phyloP scores from a whole-genome alignment of 495 filamentous ascomycete species.

The Penicillium pulvis region DNA sequence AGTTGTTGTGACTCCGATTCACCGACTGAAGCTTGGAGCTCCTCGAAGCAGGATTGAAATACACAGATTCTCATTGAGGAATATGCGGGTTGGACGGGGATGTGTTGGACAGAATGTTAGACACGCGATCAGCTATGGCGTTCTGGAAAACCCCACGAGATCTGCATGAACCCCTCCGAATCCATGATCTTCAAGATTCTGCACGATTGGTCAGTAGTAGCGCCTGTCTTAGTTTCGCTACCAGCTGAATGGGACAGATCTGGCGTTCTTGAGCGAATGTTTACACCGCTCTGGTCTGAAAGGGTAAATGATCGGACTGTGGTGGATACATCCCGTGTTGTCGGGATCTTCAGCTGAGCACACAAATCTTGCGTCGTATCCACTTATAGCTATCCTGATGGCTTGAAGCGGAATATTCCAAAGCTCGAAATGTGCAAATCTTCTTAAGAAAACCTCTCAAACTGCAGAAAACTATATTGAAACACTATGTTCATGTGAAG shows the following conservation, averaged over 20 bases:
- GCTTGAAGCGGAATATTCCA: neutral
- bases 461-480: too few relatives aligned
- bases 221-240: neutral
- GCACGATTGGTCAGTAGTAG: neutral
- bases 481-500: too few relatives aligned
- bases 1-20: constrained; percentile 12
- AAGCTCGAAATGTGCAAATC: too few relatives aligned
- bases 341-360: too few relatives aligned
- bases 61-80: constrained; percentile 15
- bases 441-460: too few relatives aligned
- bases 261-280: neutral
- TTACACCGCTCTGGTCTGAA: constrained; percentile 1
- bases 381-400: too few relatives aligned
- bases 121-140: constrained; percentile 6
- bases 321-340: constrained; percentile 3
- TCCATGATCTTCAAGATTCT: constrained; percentile 2
- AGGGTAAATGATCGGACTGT: neutral
- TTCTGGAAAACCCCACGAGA: neutral
- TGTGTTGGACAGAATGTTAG: neutral
- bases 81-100: neutral
- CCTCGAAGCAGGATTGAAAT: constrained; percentile 17
- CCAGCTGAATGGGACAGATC: neutral
- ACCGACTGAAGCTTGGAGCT: constrained; percentile 17
- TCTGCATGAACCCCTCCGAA: constrained; percentile 8
- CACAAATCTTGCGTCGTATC: too few relatives aligned